Evolutionary conservation across 2,329 filamentous ascomycete species (phyloP), one percentile per base, ranked within the genome.

Genomic region (Emydomyces testavorans): DNA sequence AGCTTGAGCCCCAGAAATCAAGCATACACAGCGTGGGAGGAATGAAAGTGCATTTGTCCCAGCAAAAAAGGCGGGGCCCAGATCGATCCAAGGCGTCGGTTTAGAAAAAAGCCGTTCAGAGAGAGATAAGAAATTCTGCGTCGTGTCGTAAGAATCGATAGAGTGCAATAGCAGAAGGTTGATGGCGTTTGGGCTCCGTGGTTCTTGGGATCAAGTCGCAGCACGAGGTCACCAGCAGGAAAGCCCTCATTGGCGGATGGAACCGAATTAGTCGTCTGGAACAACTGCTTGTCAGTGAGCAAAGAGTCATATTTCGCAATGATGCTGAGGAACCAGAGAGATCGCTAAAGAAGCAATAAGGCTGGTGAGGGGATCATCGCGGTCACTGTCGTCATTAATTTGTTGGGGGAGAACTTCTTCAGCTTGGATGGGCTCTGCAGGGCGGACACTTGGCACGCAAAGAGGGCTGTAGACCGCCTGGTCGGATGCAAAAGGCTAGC

Each of bases 141-240:
- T 20, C 21, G 36, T 24, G 20, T 29, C 16, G 37, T 40, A 40
- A 40, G 37, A 18, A n/a, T n/a, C n/a, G n/a, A 40, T 29, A 29
- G 37, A 16, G 18, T 7, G 23, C 13, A 32, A 24, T 24, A 1
- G 34, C 8, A 10, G 10, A 31, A 4, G 21, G 26, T 10, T 24
- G 6, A 43, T 43, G 40, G 40, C 40, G 39, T 34, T 23, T 43
- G 40, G 28, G 18, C 11, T 43, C 28, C 29, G 21, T 43, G 40
- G 28, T 43, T 43, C 18, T 13, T 31, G 8, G 39, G 39, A 28
- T 6, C n/a, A 36, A 20, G 34, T 7, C 2, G 16, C 13, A 13
- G 38, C 28, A n/a, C 26, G 7, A 42, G 39, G 39, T 26, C 24
- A 21, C 15, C 21, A 31, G 29, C n/a, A n/a, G n/a, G n/a, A n/a